Evolutionary conservation across 2,329 filamentous ascomycete species (phyloP), one percentile per base, ranked within the genome.

Genomic region (Catunica adiposa): DNA sequence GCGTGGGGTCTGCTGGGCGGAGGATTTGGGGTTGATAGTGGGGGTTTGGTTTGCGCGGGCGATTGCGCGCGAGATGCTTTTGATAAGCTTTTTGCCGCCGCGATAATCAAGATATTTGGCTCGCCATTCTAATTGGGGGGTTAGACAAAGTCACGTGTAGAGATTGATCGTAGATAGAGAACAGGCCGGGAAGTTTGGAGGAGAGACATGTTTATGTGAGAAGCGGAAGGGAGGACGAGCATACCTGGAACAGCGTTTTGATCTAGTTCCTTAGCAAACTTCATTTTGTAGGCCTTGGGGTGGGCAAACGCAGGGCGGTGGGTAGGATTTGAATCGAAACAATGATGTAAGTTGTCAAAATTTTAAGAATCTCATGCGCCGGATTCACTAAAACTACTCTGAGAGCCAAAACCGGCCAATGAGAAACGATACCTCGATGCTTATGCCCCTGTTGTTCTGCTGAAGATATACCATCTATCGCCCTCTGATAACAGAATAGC

Each of bases 21-120:
- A 52, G 26, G 51, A 51, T 9, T 40, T 29, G 1, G 40, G n/a
- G 14, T 23, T 34, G n/a, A 40, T 29, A n/a, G 53, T 48, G 8
- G 80, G 77, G 0, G 78, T 77, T 58, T 71, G 67, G 59, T 77
- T 72, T 66, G 79, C 68, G 71, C 79, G 69, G 71, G 78, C 75
- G 59, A 92, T 76, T 58, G 88, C 87, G 59, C 84, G 79, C 23
- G 76, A 70, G 54, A 96, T 82, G 56, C 81, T 82, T 69, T 96
- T 97, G 68, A 97, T 76, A 66, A 89, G 84, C 71, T 96, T 96
- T 71, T 97, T 97, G 59, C 89, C 90, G 56, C 82, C 82, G 76
- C 94, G 95, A 75, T 97, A 97, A 69, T 96, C 81, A 62, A 97
- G 77, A 68, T 96, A 97, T 69, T 95, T 94, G 67, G 83, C 78